Evolutionary conservation across 306 rosid genomes (phyloP).

Genomic region (Glycine soja): DNA sequence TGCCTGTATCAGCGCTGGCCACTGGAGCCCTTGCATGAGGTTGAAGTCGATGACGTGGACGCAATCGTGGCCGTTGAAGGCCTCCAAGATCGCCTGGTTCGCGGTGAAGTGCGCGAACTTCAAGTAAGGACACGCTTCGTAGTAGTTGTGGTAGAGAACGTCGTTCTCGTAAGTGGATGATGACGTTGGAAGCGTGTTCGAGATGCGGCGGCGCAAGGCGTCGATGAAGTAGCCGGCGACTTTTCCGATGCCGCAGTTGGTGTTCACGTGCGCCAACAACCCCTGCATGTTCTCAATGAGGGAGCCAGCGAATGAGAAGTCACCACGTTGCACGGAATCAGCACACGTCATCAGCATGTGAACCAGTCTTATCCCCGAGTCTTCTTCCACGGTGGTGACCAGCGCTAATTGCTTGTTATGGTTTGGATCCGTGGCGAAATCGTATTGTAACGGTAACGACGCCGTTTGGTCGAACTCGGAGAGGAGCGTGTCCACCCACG

Average conservation of each 20-base stretch:
- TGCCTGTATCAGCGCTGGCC: slow-evolving; percentile 93
- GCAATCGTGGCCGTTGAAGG: slow-evolving; percentile 81
- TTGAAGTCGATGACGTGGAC: slow-evolving; percentile 96
- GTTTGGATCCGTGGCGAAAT: slow-evolving; percentile 45
- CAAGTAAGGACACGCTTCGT: slow-evolving; percentile 87
- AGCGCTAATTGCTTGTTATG: slow-evolving; percentile 49
- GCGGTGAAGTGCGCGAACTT: slow-evolving; percentile 98
- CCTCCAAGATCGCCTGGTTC: slow-evolving; percentile 86
- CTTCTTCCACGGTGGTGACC: slow-evolving; percentile 73
- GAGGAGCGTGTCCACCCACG: slow-evolving; percentile 88
- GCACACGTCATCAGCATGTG: slow-evolving; percentile 90
- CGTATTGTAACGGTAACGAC: slow-evolving; percentile 45
- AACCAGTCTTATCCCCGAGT: slow-evolving; percentile 81
- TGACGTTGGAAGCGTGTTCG: slow-evolving; percentile 39
- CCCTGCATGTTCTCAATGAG: slow-evolving; percentile 79
- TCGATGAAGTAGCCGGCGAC: slow-evolving; percentile 89
- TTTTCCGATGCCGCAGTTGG: slow-evolving; percentile 80
- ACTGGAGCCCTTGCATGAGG: slow-evolving; percentile 88
- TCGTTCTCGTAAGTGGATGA: slow-evolving; percentile 9
- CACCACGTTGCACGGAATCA: slow-evolving; percentile 77
- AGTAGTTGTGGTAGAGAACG: slow-evolving; percentile 75
- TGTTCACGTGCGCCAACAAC: slow-evolving; percentile 60
- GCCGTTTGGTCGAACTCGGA: slow-evolving; percentile 62
- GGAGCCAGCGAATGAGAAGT: slow-evolving; percentile 71
- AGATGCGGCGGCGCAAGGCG: slow-evolving; percentile 76